Conservation (phyloP, 169 alveolate species). For the Plasmodium falciparum region DNA sequence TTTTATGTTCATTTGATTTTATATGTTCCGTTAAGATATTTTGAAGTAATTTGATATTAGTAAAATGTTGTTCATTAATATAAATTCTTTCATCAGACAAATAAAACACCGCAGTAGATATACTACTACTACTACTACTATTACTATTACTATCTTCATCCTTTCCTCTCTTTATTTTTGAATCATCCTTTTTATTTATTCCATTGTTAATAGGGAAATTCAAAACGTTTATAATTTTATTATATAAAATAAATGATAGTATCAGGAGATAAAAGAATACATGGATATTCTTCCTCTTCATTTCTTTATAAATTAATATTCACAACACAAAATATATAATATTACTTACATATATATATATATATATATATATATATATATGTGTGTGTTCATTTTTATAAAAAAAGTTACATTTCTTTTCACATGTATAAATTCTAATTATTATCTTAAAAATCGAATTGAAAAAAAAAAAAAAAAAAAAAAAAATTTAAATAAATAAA, state of each 20-base stretch:
- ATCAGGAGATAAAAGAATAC: neutral
- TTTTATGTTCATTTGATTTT: slow-evolving; percentile 7
- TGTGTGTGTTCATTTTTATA: too few relatives aligned
- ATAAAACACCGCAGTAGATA: slow-evolving; percentile 6
- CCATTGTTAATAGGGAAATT: too few relatives aligned
- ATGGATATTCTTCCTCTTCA: neutral
- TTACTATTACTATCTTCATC: neutral
- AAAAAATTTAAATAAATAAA: too few relatives aligned
- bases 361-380: too few relatives aligned
- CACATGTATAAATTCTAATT: too few relatives aligned
- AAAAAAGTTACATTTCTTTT: too few relatives aligned
- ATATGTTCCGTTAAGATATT: neutral
- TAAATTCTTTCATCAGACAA: slow-evolving; percentile 8
- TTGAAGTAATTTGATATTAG: slow-evolving; percentile 12
- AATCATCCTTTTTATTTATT: neutral
- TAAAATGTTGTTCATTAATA: slow-evolving; percentile 13
- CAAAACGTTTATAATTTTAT: too few relatives aligned
- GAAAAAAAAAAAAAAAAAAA: too few relatives aligned
- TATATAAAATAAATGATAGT: neutral
- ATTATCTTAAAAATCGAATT: too few relatives aligned
- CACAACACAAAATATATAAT: too few relatives aligned
- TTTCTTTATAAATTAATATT: neutral
- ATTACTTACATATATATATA: too few relatives aligned
- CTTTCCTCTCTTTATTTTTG: neutral
- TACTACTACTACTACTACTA: neutral